A percentile compares a stretch with the other conserved stretches of the same genome.
Evolutionary conservation across 805 yeast genomes (phyloP).

Genomic region (Citeromyces nyonsensis): DNA sequence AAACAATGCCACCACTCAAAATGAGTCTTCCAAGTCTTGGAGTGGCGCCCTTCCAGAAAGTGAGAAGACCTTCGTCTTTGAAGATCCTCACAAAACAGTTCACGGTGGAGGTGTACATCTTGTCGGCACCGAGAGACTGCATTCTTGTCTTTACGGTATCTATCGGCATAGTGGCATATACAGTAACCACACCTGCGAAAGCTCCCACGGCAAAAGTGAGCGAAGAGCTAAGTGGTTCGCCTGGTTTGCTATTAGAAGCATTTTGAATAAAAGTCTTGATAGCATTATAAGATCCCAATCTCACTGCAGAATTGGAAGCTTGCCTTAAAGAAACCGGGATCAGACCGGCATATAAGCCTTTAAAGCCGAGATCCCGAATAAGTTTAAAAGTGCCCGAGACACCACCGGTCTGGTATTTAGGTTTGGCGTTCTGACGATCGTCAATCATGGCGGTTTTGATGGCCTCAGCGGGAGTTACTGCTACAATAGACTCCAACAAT

Average conservation of each 20-base stretch:
- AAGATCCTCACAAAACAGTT: constrained; percentile 74
- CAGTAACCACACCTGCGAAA: constrained; percentile 79
- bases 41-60: constrained; percentile 98
- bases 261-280: constrained; percentile 69
- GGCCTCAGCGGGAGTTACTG: constrained; percentile 95
- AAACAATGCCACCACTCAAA: constrained; percentile 92
- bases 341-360: constrained; percentile 78
- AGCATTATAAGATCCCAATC: constrained; percentile 85
- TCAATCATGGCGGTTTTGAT: constrained; percentile 92
- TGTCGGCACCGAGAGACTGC: constrained; percentile 79
- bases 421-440: constrained; percentile 65
- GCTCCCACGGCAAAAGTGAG: constrained; percentile 85
- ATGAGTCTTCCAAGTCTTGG: constrained; percentile 88
- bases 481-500: constrained; percentile 75
- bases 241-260: constrained; percentile 48
- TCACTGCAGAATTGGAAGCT: constrained; percentile 89
- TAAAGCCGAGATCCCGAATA: constrained; percentile 63
- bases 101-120: constrained; percentile 55
- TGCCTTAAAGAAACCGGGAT: constrained; percentile 91
- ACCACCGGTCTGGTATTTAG: constrained; percentile 58
- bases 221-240: constrained; percentile 59
- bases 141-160: constrained; percentile 94
- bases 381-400: constrained; percentile 49
- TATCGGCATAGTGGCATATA: constrained; percentile 87
- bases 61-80: constrained; percentile 74